phyloP scores from a whole-genome alignment of 345 rosid species.

The Pugionium cornutum region DNA sequence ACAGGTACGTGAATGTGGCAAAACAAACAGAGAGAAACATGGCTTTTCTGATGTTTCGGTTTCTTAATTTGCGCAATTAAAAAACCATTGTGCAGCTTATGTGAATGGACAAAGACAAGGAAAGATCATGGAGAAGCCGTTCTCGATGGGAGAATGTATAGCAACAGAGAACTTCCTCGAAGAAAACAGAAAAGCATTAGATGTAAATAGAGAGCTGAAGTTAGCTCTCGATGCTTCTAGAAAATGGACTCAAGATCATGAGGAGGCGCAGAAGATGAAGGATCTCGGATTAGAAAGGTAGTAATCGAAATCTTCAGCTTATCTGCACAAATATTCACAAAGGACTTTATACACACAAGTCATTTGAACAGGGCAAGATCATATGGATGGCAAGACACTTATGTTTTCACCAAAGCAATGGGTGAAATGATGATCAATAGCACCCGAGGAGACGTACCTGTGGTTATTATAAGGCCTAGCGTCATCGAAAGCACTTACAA shows the following conservation, averaged over 20 bases:
- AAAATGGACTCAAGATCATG: conserved; percentile 41
- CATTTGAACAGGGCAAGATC: conserved; percentile 62
- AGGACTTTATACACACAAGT: neutral
- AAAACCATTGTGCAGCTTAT: conserved; percentile 53
- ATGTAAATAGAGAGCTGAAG: conserved; percentile 62
- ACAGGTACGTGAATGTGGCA: conserved; percentile 46
- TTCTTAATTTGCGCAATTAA: neutral
- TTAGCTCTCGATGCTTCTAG: conserved; percentile 52
- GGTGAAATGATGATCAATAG: conserved; percentile 90
- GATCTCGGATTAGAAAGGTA: conserved; percentile 85
- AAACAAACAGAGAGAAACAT: neutral
- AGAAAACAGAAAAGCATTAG: conserved; percentile 46
- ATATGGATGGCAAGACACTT: conserved; percentile 94
- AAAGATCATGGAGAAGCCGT: conserved; percentile 78
- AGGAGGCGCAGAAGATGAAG: conserved; percentile 63
- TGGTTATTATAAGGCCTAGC: conserved; percentile 79
- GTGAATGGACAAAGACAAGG: conserved; percentile 97
- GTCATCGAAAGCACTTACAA: conserved; percentile 85
- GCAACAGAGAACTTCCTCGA: conserved; percentile 55
- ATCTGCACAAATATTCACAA: neutral
- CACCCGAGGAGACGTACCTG: conserved; percentile 77
- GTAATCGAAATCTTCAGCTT: neutral
- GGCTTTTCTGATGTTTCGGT: neutral
- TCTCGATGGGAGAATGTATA: conserved; percentile 69
- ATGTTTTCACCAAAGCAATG: conserved; percentile 95